Conservation (phyloP, 345 rosid species). For the Brassica cretica region DNA sequence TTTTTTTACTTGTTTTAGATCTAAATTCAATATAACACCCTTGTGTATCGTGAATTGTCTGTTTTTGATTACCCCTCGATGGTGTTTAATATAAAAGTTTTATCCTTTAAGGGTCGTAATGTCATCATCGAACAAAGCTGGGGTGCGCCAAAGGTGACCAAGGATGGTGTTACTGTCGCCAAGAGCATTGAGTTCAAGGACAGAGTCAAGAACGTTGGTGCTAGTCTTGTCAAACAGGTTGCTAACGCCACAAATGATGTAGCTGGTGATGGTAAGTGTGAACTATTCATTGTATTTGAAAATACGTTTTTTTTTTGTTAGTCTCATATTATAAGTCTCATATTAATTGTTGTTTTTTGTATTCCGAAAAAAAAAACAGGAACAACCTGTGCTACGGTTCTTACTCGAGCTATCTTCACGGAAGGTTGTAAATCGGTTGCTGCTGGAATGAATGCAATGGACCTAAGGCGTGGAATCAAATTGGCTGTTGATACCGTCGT, state of each 20-base stretch:
- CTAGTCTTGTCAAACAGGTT: slow-evolving; percentile 99
- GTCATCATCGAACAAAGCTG: slow-evolving; percentile 97
- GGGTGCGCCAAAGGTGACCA: slow-evolving; percentile 97
- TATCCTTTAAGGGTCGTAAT: slow-evolving; percentile 69
- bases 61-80: not conserved
- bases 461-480: slow-evolving; percentile 88
- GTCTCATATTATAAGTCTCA: not conserved
- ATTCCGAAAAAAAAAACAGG: slow-evolving; percentile 45
- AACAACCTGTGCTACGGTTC: slow-evolving; percentile 97
- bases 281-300: not conserved
- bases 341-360: not conserved
- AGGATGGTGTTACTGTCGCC: slow-evolving; percentile 99
- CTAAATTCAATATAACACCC: not conserved
- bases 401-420: slow-evolving; percentile 77
- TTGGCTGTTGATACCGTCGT: slow-evolving; percentile 96
- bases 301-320: not conserved
- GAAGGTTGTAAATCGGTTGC: slow-evolving; percentile 99
- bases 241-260: slow-evolving; percentile 97
- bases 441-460: slow-evolving; percentile 99
- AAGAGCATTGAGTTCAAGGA: slow-evolving; percentile 96
- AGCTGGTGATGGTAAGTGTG: slow-evolving; percentile 86
- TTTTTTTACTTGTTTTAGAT: not conserved
- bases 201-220: slow-evolving; percentile 91
- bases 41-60: not conserved
- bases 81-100: not conserved